Evolutionary conservation across 2,329 filamentous ascomycete species (phyloP), one percentile per base, ranked within the genome.

Genomic region (Diplodia corticola): DNA sequence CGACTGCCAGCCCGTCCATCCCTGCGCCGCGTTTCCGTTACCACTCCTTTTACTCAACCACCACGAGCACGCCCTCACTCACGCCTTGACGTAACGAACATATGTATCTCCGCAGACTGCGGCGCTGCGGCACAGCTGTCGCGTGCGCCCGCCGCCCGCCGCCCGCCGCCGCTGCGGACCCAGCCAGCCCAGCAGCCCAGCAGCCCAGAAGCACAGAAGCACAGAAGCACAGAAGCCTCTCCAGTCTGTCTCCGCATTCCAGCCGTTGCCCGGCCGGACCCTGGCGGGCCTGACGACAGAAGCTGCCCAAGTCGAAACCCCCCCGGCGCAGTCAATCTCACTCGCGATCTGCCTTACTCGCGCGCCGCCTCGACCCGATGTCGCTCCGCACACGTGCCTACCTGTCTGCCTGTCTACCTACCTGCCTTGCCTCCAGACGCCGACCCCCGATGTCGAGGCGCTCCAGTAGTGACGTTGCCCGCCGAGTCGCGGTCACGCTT

Each of bases 31-130:
- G 33, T 65, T 57, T 55, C 63, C 50, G 37, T 65, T 37, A 57
- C 63, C 26, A 51, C 40, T 49, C 46, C 51, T 65, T 65, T 65
- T 57, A 65, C 64, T 50, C 54, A 65, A 65, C 53, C 53, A 46
- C 20, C 53, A 22, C n/a, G n/a, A 54, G n/a, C n/a, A n/a, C n/a
- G n/a, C n/a, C n/a, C n/a, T n/a, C 59, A 51, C 51, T 59, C 54
- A 59, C 54, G 54, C 54, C 54, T 49, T 61, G 57, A 61, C 57
- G 57, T 61, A 61, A 61, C 6, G 40, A 33, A 28, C 22, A 61
- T 61, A 48, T 61, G 44, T 61, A 48, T 61, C 57, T 61, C 40
- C 57, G 55, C 55, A 30, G 37, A 20, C 40, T 44, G 55, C 55
- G 20, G 37, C 12, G 2, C 20, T 13, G 30, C 51, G 51, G 51